phyloP scores from a whole-genome alignment of 768 basidiomycete genomes.

The Tylopilus sp. region DNA sequence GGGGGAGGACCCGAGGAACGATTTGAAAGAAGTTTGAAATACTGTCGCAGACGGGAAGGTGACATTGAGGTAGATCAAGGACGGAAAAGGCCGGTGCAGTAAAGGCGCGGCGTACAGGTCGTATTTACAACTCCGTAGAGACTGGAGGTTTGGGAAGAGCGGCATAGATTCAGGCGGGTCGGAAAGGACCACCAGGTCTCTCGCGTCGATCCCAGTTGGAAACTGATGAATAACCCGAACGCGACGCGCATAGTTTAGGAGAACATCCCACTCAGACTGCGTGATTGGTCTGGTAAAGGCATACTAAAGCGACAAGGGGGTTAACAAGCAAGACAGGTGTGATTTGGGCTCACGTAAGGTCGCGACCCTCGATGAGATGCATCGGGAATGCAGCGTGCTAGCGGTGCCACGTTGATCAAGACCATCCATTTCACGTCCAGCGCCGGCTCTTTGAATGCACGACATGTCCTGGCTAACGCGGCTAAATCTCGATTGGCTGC shows the following conservation, averaged over 20 bases:
- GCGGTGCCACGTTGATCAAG: background rate
- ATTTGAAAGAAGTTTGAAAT: background rate
- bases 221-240: background rate
- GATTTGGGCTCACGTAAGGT: background rate
- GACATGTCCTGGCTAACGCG: background rate
- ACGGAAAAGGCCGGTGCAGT: background rate
- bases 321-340: background rate
- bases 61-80: background rate
- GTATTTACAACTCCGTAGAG: background rate
- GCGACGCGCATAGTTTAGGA: background rate
- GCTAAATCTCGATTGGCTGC: background rate
- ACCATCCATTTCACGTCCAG: background rate
- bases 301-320: too few species aligned
- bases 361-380: background rate
- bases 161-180: background rate
- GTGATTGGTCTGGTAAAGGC: background rate
- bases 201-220: background rate
- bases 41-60: background rate
- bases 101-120: background rate
- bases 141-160: background rate
- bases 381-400: background rate
- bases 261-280: background rate
- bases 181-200: background rate
- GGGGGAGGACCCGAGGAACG: background rate
- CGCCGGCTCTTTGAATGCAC: background rate